These are phyloP conservation scores for Phytophthora pini DNA, from an alignment of 352 stramenopile genomes.

Conservation along the genomic window DNA sequence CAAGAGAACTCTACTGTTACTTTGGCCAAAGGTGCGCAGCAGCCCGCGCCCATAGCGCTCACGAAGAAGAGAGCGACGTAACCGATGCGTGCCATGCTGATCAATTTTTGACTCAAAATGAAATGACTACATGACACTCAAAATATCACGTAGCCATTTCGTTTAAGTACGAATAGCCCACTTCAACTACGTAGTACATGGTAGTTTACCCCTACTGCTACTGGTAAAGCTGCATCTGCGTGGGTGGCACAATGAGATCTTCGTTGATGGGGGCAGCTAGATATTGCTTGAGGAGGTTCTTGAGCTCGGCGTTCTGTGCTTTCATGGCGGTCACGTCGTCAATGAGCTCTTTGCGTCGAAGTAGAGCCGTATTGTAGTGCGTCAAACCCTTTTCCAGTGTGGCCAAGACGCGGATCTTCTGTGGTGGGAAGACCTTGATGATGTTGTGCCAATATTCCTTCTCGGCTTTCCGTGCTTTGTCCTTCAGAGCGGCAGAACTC, in stretches of 20 bases:
- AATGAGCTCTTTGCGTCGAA: slow-evolving; percentile 82
- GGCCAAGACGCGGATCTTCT: slow-evolving; percentile 80
- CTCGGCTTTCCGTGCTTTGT: slow-evolving; percentile 53
- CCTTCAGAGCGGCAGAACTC: slow-evolving; percentile 41
- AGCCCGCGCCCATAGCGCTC: slow-evolving; percentile 55
- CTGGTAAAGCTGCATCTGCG: slow-evolving; percentile 83
- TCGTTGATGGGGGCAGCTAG: slow-evolving; percentile 84
- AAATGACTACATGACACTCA: too few species aligned
- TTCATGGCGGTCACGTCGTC: slow-evolving; percentile 82
- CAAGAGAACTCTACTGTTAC: slow-evolving; percentile 26
- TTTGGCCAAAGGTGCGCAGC: slow-evolving; percentile 66
- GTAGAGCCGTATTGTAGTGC: slow-evolving; percentile 85
- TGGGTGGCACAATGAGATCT: slow-evolving; percentile 84
- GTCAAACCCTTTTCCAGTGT: slow-evolving; percentile 85
- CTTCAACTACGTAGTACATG: slow-evolving; percentile 1
- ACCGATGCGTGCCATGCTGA: slow-evolving; percentile 41
- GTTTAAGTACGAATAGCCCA: slow-evolving; percentile 4
- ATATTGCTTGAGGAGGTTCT: slow-evolving; percentile 91
- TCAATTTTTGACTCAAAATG: too few species aligned
- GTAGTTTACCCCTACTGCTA: slow-evolving; percentile 15
- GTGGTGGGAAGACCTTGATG: slow-evolving; percentile 72
- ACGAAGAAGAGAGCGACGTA: slow-evolving; percentile 81
- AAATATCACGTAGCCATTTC: slow-evolving; percentile 4
- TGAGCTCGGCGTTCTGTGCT: slow-evolving; percentile 90
- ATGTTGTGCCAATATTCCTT: slow-evolving; percentile 85